Percentiles rank a stretch among this genome's conserved stretches.
Evolutionary conservation across 2,329 filamentous ascomycete species (phyloP).

Genomic region (Nemania serpens): DNA sequence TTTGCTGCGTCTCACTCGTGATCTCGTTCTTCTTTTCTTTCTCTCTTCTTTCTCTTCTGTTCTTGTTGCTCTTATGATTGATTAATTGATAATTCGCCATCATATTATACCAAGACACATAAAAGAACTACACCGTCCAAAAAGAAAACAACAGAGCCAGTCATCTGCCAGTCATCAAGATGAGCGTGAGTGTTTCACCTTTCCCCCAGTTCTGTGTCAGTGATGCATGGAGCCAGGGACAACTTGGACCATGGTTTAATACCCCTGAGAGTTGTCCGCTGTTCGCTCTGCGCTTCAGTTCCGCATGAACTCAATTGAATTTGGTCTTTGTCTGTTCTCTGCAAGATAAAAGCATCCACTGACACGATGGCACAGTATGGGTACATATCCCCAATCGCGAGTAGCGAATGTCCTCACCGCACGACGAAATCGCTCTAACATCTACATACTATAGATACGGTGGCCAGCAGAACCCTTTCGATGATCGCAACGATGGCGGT

Average conservation of each 20-base stretch:
- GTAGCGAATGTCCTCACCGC: slow-evolving; percentile 15
- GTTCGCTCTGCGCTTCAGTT: slow-evolving; percentile 6
- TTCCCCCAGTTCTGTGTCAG: slow-evolving; percentile 36
- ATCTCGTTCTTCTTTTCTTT: background rate
- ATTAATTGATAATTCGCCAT: slow-evolving; percentile 8
- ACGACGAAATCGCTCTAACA: slow-evolving; percentile 39
- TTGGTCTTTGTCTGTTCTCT: slow-evolving; percentile 4
- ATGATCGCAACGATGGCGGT: slow-evolving; percentile 54
- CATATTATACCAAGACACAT: background rate
- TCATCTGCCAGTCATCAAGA: slow-evolving; percentile 41
- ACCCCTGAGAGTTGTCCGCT: slow-evolving; percentile 5
- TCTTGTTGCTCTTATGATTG: background rate
- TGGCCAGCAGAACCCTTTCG: slow-evolving; percentile 61
- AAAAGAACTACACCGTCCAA: slow-evolving; percentile 2
- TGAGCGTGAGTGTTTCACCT: slow-evolving; percentile 55
- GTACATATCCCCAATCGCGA: slow-evolving; percentile 47
- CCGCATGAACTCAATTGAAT: slow-evolving; percentile 24
- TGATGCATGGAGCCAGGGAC: slow-evolving; percentile 21
- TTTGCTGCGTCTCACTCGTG: no score
- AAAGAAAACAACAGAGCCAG: slow-evolving; percentile 14
- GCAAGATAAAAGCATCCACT: slow-evolving; percentile 36
- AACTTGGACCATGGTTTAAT: slow-evolving; percentile 4
- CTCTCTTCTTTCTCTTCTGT: background rate
- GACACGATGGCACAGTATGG: slow-evolving; percentile 58
- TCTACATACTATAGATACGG: slow-evolving; percentile 53